These are phyloP conservation scores for Ambrosiella beaveri DNA, from an alignment of 2,329 filamentous ascomycete genomes.

Conservation along the genomic window DNA sequence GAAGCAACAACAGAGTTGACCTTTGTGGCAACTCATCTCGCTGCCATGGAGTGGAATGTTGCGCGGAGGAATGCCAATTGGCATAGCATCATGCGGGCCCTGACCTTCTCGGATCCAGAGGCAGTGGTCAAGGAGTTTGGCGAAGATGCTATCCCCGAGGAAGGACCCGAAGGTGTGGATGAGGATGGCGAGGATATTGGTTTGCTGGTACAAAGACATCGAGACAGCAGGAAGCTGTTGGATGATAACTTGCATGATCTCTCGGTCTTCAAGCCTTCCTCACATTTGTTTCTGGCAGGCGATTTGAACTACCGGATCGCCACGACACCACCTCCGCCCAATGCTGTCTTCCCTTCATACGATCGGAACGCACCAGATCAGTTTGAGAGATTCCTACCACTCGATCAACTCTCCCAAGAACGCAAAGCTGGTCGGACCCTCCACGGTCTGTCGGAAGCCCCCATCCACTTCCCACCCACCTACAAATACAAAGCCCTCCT, in stretches of 20 bases:
- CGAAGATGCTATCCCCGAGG: not conserved
- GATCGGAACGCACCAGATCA: conserved; percentile 39
- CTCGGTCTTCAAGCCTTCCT: conserved; percentile 56
- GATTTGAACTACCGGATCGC: conserved; percentile 92
- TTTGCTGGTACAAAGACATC: conserved; percentile 21
- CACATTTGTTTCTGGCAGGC: conserved; percentile 71
- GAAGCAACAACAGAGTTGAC: conserved; percentile 46
- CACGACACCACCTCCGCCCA: conserved; percentile 40
- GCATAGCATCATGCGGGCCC: conserved; percentile 60
- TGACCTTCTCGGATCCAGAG: conserved; percentile 53
- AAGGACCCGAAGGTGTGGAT: conserved; percentile 11
- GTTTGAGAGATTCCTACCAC: conserved; percentile 47
- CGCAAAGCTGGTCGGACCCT: conserved; percentile 50
- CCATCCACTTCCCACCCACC: conserved; percentile 69
- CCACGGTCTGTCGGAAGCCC: conserved; percentile 60
- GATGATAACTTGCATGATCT: conserved; percentile 31
- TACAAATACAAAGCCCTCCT: conserved; percentile 62
- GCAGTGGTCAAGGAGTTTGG: conserved; percentile 19
- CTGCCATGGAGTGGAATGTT: conserved; percentile 68
- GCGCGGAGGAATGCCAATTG: conserved; percentile 71
- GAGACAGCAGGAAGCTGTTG: conserved; percentile 21
- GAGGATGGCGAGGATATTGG: conserved; percentile 13
- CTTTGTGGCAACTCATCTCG: conserved; percentile 75
- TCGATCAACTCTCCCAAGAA: conserved; percentile 69
- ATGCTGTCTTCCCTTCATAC: conserved; percentile 45